Evolutionary conservation across 352 stramenopile genomes (phyloP), one percentile per base, ranked within the genome.

Genomic region (Phytophthora kernoviae): DNA sequence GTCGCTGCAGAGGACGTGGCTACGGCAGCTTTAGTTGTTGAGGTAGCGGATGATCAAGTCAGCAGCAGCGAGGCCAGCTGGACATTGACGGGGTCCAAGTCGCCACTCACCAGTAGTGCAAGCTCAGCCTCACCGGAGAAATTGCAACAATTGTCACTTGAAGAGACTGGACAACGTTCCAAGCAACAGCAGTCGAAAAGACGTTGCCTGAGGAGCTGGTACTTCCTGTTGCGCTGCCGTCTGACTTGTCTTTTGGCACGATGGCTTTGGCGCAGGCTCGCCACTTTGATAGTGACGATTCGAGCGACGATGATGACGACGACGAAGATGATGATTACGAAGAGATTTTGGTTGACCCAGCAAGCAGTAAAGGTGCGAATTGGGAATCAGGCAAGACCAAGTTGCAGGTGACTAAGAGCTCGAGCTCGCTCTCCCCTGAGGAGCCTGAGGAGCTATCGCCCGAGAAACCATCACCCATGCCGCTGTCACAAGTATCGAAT

Each of bases 211-310:
- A 39, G 4, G 15, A 53, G 22, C 1, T 63, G 30, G 26, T 37
- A 15, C 32, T 17, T 27, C n/a, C 40, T 47, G 12, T 7, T 3
- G 27, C 49, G 2, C 4, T 68, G 18, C 63, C 50, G 1, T 56
- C 49, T 17, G 46, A 63, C 12, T 47, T 68, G 21, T 71, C 63
- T 0, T 67, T 68, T 41, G 51, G 46, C 5, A 59, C 63, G n/a
- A 71, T 71, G 58, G 63, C 61, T 4, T 50, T 49, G 10, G 63
- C 63, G 15, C 50, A 71, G 37, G 58, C 57, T 26, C 57, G 57
- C 17, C 63, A 71, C 42, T 71, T 71, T 34, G 63, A 71, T 48
- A 71, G 63, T 24, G 63, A 71, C 26, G 63, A 71, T 21, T 70
- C 56, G 15, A 67, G 62, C 34, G 62, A 69, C 42, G 50, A 62